Percentiles rank a stretch among this genome's conserved stretches.
Conservation (phyloP, 176 grass and related monocot species). For the Hsuehochloa calcarea region DNA sequence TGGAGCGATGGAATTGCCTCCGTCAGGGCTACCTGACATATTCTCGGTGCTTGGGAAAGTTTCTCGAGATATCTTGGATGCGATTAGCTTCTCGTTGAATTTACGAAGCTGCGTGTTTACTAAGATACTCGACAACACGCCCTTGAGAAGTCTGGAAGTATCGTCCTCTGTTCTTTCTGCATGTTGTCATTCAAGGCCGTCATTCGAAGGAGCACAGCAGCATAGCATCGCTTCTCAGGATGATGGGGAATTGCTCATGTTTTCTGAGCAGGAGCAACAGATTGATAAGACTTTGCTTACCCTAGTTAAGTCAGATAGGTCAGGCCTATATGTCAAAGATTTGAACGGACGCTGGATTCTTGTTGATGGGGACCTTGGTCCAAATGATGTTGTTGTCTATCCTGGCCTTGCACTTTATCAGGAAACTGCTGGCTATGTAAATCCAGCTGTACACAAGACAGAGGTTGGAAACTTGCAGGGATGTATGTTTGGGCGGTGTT, state of each 20-base stretch:
- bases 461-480: slow-evolving; percentile 44
- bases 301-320: slow-evolving; percentile 67
- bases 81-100: slow-evolving; percentile 70
- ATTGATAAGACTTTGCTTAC: slow-evolving; percentile 84
- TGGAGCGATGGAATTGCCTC: slow-evolving; percentile 50
- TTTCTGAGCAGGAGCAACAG: slow-evolving; percentile 60
- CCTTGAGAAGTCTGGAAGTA: slow-evolving; percentile 70
- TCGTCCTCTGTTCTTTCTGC: slow-evolving; percentile 87
- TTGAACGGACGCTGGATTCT: slow-evolving; percentile 72
- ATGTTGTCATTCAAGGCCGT: slow-evolving; percentile 75
- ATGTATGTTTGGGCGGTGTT: slow-evolving; percentile 72
- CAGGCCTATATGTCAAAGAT: slow-evolving; percentile 84
- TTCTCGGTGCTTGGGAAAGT: slow-evolving; percentile 75
- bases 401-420: slow-evolving; percentile 82
- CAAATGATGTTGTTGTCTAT: slow-evolving; percentile 68
- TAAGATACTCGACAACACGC: slow-evolving; percentile 77
- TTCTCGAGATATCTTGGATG: slow-evolving; percentile 67
- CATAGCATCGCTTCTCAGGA: slow-evolving; percentile 43
- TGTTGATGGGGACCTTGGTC: slow-evolving; percentile 66
- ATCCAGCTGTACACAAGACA: slow-evolving; percentile 57
- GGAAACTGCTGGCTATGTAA: slow-evolving; percentile 79
- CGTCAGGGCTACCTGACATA: slow-evolving; percentile 66
- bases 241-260: slow-evolving; percentile 50
- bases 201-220: slow-evolving; percentile 55
- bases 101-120: slow-evolving; percentile 68